Conservation (phyloP, 495 filamentous ascomycete genomes). For the Penicillium ochrochloron region DNA sequence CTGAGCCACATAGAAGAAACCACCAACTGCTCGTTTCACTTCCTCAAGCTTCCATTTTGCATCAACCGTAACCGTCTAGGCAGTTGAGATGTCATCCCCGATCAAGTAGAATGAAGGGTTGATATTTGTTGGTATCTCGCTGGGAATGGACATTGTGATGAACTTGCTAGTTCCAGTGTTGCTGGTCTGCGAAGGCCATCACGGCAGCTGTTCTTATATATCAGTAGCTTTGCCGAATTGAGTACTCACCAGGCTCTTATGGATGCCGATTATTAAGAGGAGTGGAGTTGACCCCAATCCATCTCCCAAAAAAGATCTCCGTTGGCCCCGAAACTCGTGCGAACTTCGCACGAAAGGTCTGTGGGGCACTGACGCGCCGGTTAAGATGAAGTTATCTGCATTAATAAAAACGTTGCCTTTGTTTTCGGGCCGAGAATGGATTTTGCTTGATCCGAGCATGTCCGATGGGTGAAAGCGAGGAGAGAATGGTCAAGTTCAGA, state of each 20-base stretch:
- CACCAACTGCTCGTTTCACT: slow-evolving; percentile 30
- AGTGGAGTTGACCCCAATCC: not conserved
- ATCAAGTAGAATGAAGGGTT: slow-evolving; percentile 28
- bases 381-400: not conserved
- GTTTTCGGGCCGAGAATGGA: not conserved
- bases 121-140: not conserved
- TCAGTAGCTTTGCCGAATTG: not conserved
- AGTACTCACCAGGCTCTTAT: not conserved
- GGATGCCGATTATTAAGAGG: not conserved
- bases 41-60: slow-evolving; percentile 33
- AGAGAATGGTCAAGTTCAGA: too few species aligned
- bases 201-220: slow-evolving; percentile 3
- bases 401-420: not conserved
- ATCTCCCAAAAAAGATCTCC: not conserved
- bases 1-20: slow-evolving; percentile 26
- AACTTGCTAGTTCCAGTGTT: not conserved
- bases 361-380: not conserved
- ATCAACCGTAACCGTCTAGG: slow-evolving; percentile 26
- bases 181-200: not conserved
- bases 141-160: slow-evolving; percentile 10
- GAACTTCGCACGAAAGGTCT: slow-evolving; percentile 22
- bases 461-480: not conserved
- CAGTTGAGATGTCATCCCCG: slow-evolving; percentile 29
- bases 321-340: slow-evolving; percentile 16
- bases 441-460: not conserved